Percentiles rank a stretch among this genome's conserved stretches.
These are phyloP conservation scores for Chlorella sorokiniana DNA, from an alignment of 139 green algal genomes.

Conservation along the genomic window DNA sequence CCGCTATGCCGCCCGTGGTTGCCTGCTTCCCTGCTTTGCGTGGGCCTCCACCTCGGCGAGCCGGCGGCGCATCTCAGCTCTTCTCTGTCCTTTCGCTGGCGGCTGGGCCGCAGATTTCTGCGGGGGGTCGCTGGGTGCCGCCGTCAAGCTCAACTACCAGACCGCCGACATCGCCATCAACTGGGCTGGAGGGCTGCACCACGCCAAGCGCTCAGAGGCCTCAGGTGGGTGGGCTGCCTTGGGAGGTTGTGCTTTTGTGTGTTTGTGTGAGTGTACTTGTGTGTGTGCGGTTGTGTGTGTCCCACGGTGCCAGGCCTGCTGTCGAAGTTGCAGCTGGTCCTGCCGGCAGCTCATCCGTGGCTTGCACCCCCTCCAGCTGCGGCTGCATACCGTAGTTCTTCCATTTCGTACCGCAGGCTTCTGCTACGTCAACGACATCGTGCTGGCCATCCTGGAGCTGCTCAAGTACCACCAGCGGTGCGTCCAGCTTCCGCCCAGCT, in stretches of 20 bases:
- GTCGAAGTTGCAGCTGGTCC: too few relatives aligned
- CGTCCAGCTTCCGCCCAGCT: too few relatives aligned
- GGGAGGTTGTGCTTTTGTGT: neutral
- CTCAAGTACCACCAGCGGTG: slow-evolving; percentile 81
- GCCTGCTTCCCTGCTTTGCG: too few relatives aligned
- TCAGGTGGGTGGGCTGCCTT: slow-evolving; percentile 16
- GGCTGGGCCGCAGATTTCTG: slow-evolving; percentile 54
- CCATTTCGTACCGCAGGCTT: slow-evolving; percentile 77
- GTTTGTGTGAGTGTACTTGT: neutral
- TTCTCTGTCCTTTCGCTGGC: neutral
- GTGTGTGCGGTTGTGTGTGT: neutral
- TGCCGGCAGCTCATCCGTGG: too few relatives aligned
- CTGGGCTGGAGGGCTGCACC: slow-evolving; percentile 96
- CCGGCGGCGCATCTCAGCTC: too few relatives aligned
- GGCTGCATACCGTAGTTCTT: neutral
- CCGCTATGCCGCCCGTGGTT: neutral
- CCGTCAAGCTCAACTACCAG: slow-evolving; percentile 89
- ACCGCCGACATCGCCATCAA: slow-evolving; percentile 94
- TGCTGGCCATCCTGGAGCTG: slow-evolving; percentile 96
- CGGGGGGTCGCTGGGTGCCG: slow-evolving; percentile 87
- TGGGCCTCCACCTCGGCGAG: too few relatives aligned
- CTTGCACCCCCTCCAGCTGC: too few relatives aligned
- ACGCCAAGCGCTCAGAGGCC: slow-evolving; percentile 90
- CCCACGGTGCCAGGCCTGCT: neutral
- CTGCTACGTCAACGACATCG: slow-evolving; percentile 99